Evolutionary conservation across 2,329 filamentous ascomycete species (phyloP), one percentile per base, ranked within the genome.

Genomic region (Cladosporium sphaerospermum): DNA sequence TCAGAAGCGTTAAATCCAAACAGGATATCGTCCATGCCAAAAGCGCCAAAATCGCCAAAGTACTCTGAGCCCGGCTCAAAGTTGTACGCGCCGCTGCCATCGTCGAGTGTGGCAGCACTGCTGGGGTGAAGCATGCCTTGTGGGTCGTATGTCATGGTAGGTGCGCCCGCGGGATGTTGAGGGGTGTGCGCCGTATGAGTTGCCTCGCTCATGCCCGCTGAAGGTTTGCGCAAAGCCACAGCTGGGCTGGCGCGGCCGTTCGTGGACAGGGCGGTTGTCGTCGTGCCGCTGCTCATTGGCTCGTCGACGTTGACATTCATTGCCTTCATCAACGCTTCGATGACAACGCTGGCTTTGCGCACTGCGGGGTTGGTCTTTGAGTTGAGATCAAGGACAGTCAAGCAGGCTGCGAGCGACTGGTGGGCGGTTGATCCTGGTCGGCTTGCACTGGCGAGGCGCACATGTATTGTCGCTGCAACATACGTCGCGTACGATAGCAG

Each of bases 401-500:
- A 58, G 49, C 75, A 79, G 0, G 69, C 72, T 23, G 69, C 66
- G 0, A 78, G 64, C 41, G 64, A 67, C 1, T 61, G 53, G 52
- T 74, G 69, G 0, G 73, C 69, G 2, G 69, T 65, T 0, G 71
- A 74, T 0, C 65, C 66, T 0, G 61, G 61, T 4, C 68, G 66
- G 4, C 71, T 69, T 42, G 74, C 72, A 3, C 77, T 74, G 0
- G 77, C 76, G 4, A 76, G 73, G 2, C 76, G 75, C 0, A 73
- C 73, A 45, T 76, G 72, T n/a, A 80, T 78, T 0, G 76, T 80
- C 0, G 76, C 76, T 2, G 72, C 71, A 1, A 79, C 76, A 53
- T 80, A 81, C 0, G 75, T 78, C 0, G 78, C 76, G 58, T 81
- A 81, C 0, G 75, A 77, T 13, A 80, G 71, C 1, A 80, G 63